phyloP scores from a whole-genome alignment of 78 protist genomes.

The Guillardia theta region DNA sequence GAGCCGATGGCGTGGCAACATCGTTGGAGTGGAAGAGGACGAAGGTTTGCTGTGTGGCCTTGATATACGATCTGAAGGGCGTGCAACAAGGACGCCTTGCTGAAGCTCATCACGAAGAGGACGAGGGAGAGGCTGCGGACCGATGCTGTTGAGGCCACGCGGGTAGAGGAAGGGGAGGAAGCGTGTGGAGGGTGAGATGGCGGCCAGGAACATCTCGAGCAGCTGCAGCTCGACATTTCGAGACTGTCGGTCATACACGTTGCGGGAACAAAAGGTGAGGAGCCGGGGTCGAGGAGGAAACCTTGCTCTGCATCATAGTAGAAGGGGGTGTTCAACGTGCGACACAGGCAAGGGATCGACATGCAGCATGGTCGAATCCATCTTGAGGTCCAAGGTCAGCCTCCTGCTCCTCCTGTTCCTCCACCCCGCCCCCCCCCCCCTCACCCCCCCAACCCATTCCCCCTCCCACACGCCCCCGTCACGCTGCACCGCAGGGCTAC shows the following conservation, averaged over 20 bases:
- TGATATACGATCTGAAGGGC: no score
- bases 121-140: neutral
- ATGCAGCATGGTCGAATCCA: neutral
- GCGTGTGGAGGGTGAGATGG: neutral
- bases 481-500: neutral
- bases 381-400: no score
- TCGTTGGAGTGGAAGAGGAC: no score
- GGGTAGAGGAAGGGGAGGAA: neutral
- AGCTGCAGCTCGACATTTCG: neutral
- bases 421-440: no score
- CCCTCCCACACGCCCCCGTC: no score
- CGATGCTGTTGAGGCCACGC: neutral
- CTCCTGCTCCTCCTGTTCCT: no score
- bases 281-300: neutral
- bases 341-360: slow-evolving; percentile 17
- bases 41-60: no score
- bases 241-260: neutral
- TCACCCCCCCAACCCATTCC: no score
- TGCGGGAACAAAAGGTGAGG: neutral
- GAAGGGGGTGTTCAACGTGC: neutral
- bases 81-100: no score
- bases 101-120: neutral
- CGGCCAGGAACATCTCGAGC: neutral
- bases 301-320: neutral
- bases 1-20: no score